Percentiles rank a stretch among this genome's conserved stretches.
Conservation (phyloP, 2,329 filamentous ascomycete genomes). For the Scedosporium aurantiacum region DNA sequence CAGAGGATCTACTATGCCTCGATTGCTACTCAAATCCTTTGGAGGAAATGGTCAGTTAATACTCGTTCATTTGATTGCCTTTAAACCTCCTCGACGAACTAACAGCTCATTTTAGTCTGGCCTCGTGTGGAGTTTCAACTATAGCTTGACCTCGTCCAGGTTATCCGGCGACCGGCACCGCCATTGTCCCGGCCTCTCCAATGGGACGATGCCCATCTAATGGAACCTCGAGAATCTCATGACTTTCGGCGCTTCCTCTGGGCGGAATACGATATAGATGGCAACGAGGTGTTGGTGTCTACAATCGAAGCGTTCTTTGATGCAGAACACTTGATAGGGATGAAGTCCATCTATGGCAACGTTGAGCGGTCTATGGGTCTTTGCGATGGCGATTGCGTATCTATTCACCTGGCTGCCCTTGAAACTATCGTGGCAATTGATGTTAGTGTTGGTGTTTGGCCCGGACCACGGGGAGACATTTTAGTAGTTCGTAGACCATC, state of each 20-base stretch:
- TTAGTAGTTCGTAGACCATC: not conserved
- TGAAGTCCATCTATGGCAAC: not conserved
- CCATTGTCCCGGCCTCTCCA: not conserved
- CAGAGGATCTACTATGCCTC: not conserved
- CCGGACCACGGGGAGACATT: not conserved
- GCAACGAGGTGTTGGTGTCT: not conserved
- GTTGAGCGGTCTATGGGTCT: not conserved
- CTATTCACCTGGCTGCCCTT: not conserved
- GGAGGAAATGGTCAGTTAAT: not conserved
- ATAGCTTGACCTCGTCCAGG: not conserved
- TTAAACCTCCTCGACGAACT: not conserved
- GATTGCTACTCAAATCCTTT: not conserved
- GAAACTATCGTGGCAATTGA: not conserved
- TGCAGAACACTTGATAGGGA: not conserved
- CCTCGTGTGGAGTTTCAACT: not conserved
- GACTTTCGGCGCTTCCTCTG: not conserved
- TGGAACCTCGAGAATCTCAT: not conserved
- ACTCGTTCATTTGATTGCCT: not conserved
- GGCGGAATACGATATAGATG: not conserved
- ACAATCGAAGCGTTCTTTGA: not conserved
- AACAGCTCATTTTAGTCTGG: not conserved
- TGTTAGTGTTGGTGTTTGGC: not conserved
- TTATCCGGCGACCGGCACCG: not conserved
- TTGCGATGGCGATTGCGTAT: not conserved
- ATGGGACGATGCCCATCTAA: not conserved